phyloP scores from a whole-genome alignment of 2,329 filamentous ascomycete genomes.

The Fusarium sp. region DNA sequence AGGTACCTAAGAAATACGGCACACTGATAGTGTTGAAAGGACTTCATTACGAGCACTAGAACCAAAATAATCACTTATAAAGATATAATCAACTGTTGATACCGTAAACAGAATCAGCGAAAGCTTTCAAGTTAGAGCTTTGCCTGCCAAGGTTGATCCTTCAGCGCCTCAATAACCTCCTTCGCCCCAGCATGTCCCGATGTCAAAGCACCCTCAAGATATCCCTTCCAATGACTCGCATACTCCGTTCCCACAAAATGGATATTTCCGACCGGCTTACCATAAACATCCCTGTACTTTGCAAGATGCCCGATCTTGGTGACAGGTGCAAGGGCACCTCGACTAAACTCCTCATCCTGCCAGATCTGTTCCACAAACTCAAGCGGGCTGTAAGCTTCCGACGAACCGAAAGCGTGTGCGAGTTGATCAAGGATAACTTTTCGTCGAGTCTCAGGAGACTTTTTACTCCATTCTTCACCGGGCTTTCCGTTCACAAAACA shows the following conservation, averaged over 20 bases:
- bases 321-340: constrained; percentile 49
- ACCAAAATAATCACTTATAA: not conserved
- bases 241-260: constrained; percentile 64
- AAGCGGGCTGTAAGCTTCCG: constrained; percentile 38
- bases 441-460: constrained; percentile 43
- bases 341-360: constrained; percentile 48
- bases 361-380: constrained; percentile 49
- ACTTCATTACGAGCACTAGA: not conserved
- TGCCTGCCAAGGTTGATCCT: not conserved
- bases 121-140: constrained; percentile 2
- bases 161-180: constrained; percentile 50
- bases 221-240: constrained; percentile 60
- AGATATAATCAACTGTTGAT: not conserved
- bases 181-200: constrained; percentile 56
- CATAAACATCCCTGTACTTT: constrained; percentile 43
- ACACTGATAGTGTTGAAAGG: no score
- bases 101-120: not conserved
- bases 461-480: constrained; percentile 50
- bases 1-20: no score
- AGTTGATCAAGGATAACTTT: constrained; percentile 50
- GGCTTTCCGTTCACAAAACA: constrained; percentile 55
- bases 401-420: constrained; percentile 41
- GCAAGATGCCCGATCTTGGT: constrained; percentile 46
- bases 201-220: constrained; percentile 62
- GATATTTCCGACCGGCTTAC: constrained; percentile 51